phyloP scores from a whole-genome alignment of 2,329 filamentous ascomycete species.

The Claviceps quebecensis region DNA sequence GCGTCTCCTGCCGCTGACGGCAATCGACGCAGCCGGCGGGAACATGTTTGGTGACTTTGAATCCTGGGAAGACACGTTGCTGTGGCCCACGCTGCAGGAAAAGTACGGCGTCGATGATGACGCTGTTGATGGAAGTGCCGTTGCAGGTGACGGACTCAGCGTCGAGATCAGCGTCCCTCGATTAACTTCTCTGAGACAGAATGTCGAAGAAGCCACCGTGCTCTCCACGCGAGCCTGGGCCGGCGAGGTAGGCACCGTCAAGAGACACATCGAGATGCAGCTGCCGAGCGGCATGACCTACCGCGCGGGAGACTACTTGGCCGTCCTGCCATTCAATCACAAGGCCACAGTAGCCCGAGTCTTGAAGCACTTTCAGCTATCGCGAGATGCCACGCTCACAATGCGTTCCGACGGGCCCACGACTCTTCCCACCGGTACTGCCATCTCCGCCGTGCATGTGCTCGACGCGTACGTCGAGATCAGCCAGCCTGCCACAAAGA shows the following conservation, averaged over 20 bases:
- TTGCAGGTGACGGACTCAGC: conserved; percentile 13
- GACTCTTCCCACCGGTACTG: conserved; percentile 38
- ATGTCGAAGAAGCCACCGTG: conserved; percentile 48
- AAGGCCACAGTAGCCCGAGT: conserved; percentile 45
- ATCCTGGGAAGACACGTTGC: conserved; percentile 45
- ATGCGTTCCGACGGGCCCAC: conserved; percentile 39
- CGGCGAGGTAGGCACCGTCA: conserved; percentile 32
- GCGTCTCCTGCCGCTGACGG: conserved; percentile 31
- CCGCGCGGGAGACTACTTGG: conserved; percentile 62
- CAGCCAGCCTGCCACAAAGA: conserved; percentile 56
- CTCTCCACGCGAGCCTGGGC: conserved; percentile 38
- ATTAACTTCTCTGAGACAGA: conserved; percentile 44
- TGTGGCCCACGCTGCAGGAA: conserved; percentile 35
- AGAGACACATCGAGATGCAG: conserved; percentile 53
- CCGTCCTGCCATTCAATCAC: conserved; percentile 58
- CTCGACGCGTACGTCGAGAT: conserved; percentile 61
- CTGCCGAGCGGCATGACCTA: conserved; percentile 54
- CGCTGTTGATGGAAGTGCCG: conserved; percentile 4
- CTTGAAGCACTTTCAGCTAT: conserved; percentile 50
- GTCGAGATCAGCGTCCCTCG: conserved; percentile 40
- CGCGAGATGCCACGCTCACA: conserved; percentile 54
- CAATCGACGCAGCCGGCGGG: conserved; percentile 45
- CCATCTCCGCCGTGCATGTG: conserved; percentile 48
- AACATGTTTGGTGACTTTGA: conserved; percentile 58
- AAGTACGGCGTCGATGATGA: conserved; percentile 24